These are phyloP conservation scores for Phytophthora tubulina DNA, from an alignment of 352 stramenopile species.

Conservation along the genomic window DNA sequence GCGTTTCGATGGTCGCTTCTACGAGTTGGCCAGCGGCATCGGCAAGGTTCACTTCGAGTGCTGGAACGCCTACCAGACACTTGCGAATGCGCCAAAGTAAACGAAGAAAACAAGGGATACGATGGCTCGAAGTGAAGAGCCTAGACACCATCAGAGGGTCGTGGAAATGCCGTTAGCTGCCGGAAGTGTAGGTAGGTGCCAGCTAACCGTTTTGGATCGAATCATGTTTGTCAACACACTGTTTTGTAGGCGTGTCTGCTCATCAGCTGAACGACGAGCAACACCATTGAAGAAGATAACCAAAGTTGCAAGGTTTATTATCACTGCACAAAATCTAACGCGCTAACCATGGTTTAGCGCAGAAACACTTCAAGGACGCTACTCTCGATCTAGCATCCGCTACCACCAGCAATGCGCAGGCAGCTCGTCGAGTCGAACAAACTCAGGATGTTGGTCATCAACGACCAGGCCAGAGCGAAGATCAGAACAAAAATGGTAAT, in stretches of 20 bases:
- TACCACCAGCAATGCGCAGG: slow-evolving; percentile 56
- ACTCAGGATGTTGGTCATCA: slow-evolving; percentile 76
- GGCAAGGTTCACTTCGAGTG: slow-evolving; percentile 91
- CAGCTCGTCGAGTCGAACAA: slow-evolving; percentile 65
- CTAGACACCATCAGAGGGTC: slow-evolving; percentile 3
- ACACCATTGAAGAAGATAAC: slow-evolving; percentile 1
- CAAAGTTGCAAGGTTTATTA: slow-evolving; percentile 25
- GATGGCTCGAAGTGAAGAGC: slow-evolving; percentile 34
- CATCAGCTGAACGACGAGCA: too few species aligned
- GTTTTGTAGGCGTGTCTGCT: not conserved
- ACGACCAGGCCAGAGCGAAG: slow-evolving; percentile 60
- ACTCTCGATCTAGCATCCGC: slow-evolving; percentile 29
- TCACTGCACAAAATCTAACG: slow-evolving; percentile 31
- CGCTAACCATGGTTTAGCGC: not conserved
- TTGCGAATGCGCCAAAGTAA: slow-evolving; percentile 42
- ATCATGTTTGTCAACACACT: slow-evolving; percentile 1
- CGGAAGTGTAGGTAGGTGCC: slow-evolving; percentile 9
- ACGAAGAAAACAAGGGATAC: not conserved
- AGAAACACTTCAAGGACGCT: not conserved
- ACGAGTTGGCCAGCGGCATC: slow-evolving; percentile 76
- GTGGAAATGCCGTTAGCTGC: slow-evolving; percentile 14
- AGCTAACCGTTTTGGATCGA: slow-evolving; percentile 25
- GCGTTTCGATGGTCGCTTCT: slow-evolving; percentile 86
- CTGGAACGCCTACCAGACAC: slow-evolving; percentile 80
- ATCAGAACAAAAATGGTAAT: slow-evolving; percentile 47